Base-by-base conservation (phyloP, 2,329 filamentous ascomycete species). In the Penicillium sp. region DNA sequence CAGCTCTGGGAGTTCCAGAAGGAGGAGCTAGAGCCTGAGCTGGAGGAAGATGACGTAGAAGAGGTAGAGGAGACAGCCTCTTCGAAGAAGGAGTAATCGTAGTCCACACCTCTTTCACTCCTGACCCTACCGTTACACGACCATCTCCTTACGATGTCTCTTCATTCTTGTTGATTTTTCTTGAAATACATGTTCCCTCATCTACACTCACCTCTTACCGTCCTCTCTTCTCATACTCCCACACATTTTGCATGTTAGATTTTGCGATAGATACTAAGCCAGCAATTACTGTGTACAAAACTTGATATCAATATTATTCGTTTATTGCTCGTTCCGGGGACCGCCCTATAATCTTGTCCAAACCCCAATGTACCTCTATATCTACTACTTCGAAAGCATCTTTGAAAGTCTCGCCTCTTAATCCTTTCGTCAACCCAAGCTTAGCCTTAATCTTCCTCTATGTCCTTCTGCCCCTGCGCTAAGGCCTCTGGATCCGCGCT, bases 1-100 rank as follows among this genome's bases (percentile, higher is more conserved):
- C 81, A 84, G 59, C 75, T 82, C 55, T 81, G 82, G 66, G 74
- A 82, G 60, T 65, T 74, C 26, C 67, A 75, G 44, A 68, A 70
- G 37, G 71, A 72, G 24, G 72, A 68, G 37, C 68, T 72, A 22
- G 71, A 75, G 55, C 72, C 76, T 24, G 68, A 72, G 16, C 57
- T 65, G 20, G 72, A 71, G 32, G 69, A 63, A 58, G 71, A 75
- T 42, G 65, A 67, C 2, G 26, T 48, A 13, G 43, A 51, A 2
- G 71, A 74, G 20, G 18, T 22, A 18, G 53, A 72, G 71, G 45
- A 50, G 24, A 22, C 39, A 11, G 20, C 26, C 10, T 26, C 59
- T 24, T 34, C 18, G 22, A 65, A 65, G 53, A 61, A 63, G 54
- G 53, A 62, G n/a, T 66, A 64, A 47, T 56, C 9, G 37, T 22